Conservation (phyloP, 495 filamentous ascomycete species). For the Ramalina intermedia region DNA sequence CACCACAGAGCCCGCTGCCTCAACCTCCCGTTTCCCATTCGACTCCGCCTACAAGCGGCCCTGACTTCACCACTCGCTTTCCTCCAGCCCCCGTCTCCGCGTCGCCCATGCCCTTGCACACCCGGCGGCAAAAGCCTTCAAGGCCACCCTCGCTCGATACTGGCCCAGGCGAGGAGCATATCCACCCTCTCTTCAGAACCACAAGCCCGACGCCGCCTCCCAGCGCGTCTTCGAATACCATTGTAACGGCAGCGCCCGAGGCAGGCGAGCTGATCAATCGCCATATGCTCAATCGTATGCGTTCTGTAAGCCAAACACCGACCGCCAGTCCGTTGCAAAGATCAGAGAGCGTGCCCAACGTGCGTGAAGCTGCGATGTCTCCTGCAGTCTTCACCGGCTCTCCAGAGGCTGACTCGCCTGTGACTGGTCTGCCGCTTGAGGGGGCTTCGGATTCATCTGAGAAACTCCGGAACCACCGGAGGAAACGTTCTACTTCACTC, state of each 20-base stretch:
- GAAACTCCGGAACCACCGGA: too few species aligned
- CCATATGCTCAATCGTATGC: slow-evolving; percentile 45
- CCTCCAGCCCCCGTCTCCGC: slow-evolving; percentile 1
- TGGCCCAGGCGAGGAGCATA: slow-evolving; percentile 43
- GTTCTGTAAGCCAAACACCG: slow-evolving; percentile 47
- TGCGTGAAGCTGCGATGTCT: not conserved
- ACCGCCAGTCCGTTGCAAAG: slow-evolving; percentile 37
- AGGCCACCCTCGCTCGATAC: slow-evolving; percentile 3
- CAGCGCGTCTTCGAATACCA: slow-evolving; percentile 49
- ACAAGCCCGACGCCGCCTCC: slow-evolving; percentile 60
- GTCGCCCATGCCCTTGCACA: not conserved
- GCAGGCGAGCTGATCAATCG: slow-evolving; percentile 53
- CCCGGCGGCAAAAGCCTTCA: slow-evolving; percentile 5
- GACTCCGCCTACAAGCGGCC: slow-evolving; percentile 3
- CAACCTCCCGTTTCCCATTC: slow-evolving; percentile 12
- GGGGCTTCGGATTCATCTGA: too few species aligned
- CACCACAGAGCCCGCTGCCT: slow-evolving; percentile 13
- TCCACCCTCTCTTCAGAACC: slow-evolving; percentile 74
- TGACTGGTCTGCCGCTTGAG: too few species aligned
- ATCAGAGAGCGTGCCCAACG: slow-evolving; percentile 26
- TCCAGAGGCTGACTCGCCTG: too few species aligned
- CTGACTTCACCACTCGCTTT: slow-evolving; percentile 8
- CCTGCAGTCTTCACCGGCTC: too few species aligned
- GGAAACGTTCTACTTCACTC: too few species aligned
- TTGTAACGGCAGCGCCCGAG: slow-evolving; percentile 55